Base-by-base conservation (phyloP, 208 protist species). In the Wallacemonas collosoma region DNA sequence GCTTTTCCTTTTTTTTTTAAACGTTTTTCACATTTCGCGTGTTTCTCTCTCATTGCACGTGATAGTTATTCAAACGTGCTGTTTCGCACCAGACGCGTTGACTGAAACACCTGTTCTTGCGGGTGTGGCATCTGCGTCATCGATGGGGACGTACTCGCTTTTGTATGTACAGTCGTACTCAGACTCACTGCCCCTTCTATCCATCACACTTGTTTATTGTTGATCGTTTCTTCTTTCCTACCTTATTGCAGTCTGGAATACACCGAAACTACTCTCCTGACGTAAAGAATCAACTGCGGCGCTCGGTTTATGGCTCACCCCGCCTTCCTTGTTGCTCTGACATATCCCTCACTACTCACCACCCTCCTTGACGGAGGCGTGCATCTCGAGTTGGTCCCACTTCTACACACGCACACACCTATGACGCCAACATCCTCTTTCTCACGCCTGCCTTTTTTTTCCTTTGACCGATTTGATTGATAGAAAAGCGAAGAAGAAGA, bases 231-330 rank as follows among this genome's bases (percentile, higher is more conserved):
- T 61, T 54, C 54, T 71, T 76, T 72, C 45, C 41, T 43, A 39
- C 17, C 2, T 48, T 45, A 36, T 54, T 67, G 11, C 41, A 35
- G n/a, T 26, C 26, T 26, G 26, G 26, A 26, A 26, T 50, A 48
- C 36, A 12, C 35, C 36, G 6, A 43, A 5, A 4, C 6, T 50
- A 12, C 12, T 50, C 12, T 50, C 45, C 45, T 12, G 7, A 62
- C 55, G n/a, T 56, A 71, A 76, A 58, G 56, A 76, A 70, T 56
- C 36, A 55, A 71, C 8, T 36, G 26, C 40, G 17, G 14, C 39
- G 61, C 35, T 39, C n/a, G 38, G 9, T 26, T 26, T 26, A 26
- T 26, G 26, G 26, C 26, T 26, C 26, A 26, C 26, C 26, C 0
- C 26, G 26, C 26, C 26, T 26, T 26, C 26, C 26, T 26, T 26